phyloP scores from a whole-genome alignment of 768 basidiomycete genomes.

The Rhizopogon salebrosus region DNA sequence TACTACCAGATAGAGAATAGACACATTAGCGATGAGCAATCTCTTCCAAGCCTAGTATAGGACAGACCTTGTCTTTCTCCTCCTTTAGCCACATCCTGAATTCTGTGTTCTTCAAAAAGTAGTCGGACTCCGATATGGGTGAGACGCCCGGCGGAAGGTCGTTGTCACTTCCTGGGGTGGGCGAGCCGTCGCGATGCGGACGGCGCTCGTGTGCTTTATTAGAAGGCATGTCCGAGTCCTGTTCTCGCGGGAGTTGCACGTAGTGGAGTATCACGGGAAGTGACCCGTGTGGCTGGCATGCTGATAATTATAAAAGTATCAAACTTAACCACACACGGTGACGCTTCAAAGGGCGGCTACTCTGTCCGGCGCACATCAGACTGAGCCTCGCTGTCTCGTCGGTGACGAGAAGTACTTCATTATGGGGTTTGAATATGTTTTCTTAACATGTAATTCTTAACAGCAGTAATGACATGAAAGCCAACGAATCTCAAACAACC shows the following conservation, averaged over 20 bases:
- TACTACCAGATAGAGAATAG: conserved; percentile 43
- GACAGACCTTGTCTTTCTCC: conserved; percentile 50
- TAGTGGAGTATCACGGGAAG: neutral
- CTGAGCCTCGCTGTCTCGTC: too few species aligned
- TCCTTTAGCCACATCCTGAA: conserved; percentile 86
- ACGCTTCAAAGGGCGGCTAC: too few species aligned
- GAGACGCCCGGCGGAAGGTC: conserved; percentile 51
- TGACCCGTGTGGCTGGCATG: too few species aligned
- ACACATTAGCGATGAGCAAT: neutral
- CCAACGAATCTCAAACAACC: conserved; percentile 73
- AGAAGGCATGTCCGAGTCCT: conserved; percentile 10
- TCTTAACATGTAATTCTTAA: neutral
- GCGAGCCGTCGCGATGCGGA: conserved; percentile 24
- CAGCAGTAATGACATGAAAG: conserved; percentile 6
- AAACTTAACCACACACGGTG: too few species aligned
- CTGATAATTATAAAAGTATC: too few species aligned
- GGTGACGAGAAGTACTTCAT: too few species aligned
- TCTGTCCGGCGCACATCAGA: too few species aligned
- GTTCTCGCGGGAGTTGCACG: neutral
- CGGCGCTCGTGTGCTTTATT: conserved; percentile 3
- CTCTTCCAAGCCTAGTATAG: conserved; percentile 19
- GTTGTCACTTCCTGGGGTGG: conserved; percentile 38
- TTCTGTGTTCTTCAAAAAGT: conserved; percentile 84
- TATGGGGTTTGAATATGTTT: too few species aligned
- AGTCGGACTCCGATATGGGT: conserved; percentile 78